Percentiles rank a stretch among this genome's conserved stretches.
Evolutionary conservation across 1,284 basidiomycete genomes (phyloP).

Genomic region (Coniferiporia weirii): DNA sequence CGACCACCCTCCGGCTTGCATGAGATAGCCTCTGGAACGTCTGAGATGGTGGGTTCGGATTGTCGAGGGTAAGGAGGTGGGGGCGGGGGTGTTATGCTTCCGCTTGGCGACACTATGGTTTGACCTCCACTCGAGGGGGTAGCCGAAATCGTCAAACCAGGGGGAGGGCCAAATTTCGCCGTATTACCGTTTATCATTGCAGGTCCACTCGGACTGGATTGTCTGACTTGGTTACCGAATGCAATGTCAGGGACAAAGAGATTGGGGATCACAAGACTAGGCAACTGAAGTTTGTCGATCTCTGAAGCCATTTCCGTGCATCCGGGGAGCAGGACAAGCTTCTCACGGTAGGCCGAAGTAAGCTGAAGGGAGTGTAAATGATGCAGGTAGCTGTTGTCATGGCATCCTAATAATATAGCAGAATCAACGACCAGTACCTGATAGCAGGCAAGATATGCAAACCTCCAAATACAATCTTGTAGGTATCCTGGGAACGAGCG

Average conservation of each 20-base stretch:
- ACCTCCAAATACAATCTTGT: slow-evolving; percentile 62
- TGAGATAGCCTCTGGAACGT: background rate
- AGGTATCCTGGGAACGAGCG: slow-evolving; percentile 53
- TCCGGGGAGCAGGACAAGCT: slow-evolving; percentile 61
- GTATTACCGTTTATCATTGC: background rate
- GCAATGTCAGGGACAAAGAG: slow-evolving; percentile 52
- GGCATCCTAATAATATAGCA: slow-evolving; percentile 43
- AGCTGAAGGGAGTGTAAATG: slow-evolving; percentile 53
- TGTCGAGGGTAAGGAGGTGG: slow-evolving; percentile 15
- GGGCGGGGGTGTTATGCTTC: slow-evolving; percentile 10
- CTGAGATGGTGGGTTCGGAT: background rate
- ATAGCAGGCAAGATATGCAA: slow-evolving; percentile 17
- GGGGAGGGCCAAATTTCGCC: slow-evolving; percentile 5
- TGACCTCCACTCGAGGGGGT: slow-evolving; percentile 3
- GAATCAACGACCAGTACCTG: background rate
- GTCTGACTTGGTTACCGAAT: background rate
- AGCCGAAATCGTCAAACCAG: slow-evolving; percentile 2
- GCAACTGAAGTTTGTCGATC: slow-evolving; percentile 50
- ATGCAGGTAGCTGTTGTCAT: slow-evolving; percentile 69
- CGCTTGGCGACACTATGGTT: background rate
- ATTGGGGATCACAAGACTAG: slow-evolving; percentile 49
- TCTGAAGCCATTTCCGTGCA: slow-evolving; percentile 57
- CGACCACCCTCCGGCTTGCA: background rate
- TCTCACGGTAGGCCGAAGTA: slow-evolving; percentile 58
- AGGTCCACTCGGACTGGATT: background rate